Base-by-base conservation (phyloP, 2,329 filamentous ascomycete genomes). In the Blastomyces percursus region DNA sequence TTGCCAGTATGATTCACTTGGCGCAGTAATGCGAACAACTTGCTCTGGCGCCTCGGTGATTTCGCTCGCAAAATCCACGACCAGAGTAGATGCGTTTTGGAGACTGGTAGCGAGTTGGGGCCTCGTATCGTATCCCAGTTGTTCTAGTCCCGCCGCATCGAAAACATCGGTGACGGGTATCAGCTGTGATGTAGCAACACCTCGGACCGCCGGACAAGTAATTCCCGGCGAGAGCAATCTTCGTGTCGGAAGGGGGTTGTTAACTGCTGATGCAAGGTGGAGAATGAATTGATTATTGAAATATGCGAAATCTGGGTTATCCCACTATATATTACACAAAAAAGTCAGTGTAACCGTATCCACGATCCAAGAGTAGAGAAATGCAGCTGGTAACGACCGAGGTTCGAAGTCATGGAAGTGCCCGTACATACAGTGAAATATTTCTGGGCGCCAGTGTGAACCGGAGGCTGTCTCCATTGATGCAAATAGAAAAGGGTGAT, bases 211-310 rank as follows among this genome's bases (percentile, higher is more conserved):
- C 21, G 59, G 59, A 54, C 59, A 60, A 12, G 32, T 54, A 35
- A 60, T 60, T 9, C 59, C 59, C 7, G 59, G 59, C 6, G 59
- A 60, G 19, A 60, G 11, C 14, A 60, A 16, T 60, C 44, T 51
- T 51, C 59, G 59, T 5, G 30, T 42, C 19, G 59, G 59, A 30
- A 60, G 59, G 7, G 59, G 59, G 19, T 60, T 60, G 8, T 60
- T 24, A 6, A 60, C 59, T 19, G 59, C 46, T 14, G 59, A 60
- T 19, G 59, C 27, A n/a, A 60, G 59, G 30, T 60, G 59, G 6
- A 60, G 50, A 30, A 60, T 52, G n/a, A 60, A 60, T 48, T 60
- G 59, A 48, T 60, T 60, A 42, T 60, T 60, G 48, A 60, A 60
- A 21, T 60, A 60, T 40, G 59, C 59, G 46, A 60, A 60, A 27